Base-by-base conservation (phyloP, 2,329 filamentous ascomycete species). In the Aspergillus glaucus region DNA sequence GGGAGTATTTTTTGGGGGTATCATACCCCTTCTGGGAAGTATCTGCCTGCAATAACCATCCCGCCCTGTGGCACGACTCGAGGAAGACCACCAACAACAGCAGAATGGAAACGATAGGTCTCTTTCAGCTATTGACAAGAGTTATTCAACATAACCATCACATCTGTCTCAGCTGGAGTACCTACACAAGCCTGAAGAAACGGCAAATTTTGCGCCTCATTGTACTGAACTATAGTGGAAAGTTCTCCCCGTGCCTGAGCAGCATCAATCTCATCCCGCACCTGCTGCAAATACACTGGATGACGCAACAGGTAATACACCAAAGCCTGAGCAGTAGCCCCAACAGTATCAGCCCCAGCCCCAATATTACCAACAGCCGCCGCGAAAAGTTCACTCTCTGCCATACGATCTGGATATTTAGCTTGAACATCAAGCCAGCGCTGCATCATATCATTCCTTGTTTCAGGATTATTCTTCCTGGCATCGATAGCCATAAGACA, bases 301-400 rank as follows among this genome's bases (percentile, higher is more conserved):
- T 67, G 53, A 5, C 53, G 49, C 3, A 73, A 48, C 14, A 74
- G 34, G 30, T 62, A 58, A 48, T 73, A 72, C 19, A 71, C 51
- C 17, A 72, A 62, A 1, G 61, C 60, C 41, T 70, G 66, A 6
- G 67, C 52, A 1, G 63, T 63, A 1, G 65, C 60, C 41, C 62
- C 65, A 8, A 67, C 63, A 2, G 69, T 72, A 45, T 73, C 72
- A 0, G 61, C 61, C 1, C 70, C 70, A 4, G 69, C 69, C 3
- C 67, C 68, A 3, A 72, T 51, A 42, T 61, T 71, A 5, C 54
- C 62, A n/a, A 66, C 59, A 2, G 66, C 66, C 3, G 63, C 61
- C 5, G 57, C 57, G 12, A 66, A 55, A 19, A 73, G 60, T 28
- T 72, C 68, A 5, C 55, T 55, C 49, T 68, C 63, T 1, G 57